phyloP scores from a whole-genome alignment of 768 basidiomycete species.

The Sporobolomyces roseus region DNA sequence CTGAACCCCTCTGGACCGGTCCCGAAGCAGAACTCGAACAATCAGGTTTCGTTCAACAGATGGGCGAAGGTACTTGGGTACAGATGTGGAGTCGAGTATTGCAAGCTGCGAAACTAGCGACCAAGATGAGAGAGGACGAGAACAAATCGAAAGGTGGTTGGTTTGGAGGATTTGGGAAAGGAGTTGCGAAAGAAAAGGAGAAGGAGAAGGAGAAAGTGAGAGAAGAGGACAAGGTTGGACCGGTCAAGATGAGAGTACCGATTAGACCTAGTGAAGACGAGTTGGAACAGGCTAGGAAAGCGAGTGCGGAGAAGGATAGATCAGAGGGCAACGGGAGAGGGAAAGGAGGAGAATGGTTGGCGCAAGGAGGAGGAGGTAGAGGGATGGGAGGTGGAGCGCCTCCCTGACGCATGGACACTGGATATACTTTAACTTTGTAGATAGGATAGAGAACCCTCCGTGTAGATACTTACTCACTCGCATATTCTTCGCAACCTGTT shows the following conservation, averaged over 20 bases:
- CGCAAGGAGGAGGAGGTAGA: neutral
- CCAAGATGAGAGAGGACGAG: neutral
- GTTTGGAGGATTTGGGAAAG: neutral
- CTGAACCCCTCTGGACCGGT: constrained; percentile 20
- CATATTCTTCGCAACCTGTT: no score
- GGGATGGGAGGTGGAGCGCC: constrained; percentile 5
- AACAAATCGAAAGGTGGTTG: neutral
- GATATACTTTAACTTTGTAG: no score
- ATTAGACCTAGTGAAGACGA: constrained; percentile 23
- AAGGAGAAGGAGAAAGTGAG: neutral
- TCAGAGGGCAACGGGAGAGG: neutral
- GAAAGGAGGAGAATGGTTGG: neutral
- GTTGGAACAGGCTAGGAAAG: constrained; percentile 11
- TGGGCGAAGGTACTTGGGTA: constrained; percentile 34
- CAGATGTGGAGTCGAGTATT: constrained; percentile 36
- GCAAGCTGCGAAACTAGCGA: constrained; percentile 17
- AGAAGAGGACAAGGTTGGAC: neutral
- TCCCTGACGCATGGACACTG: no score
- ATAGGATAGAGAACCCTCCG: no score
- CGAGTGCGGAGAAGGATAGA: neutral
- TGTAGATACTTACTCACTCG: no score
- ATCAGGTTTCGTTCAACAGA: constrained; percentile 4
- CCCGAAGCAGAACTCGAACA: constrained; percentile 7
- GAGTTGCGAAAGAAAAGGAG: neutral
- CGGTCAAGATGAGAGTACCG: neutral